These are phyloP conservation scores for Anthracocystis setariae DNA, from an alignment of 1,284 basidiomycete species.

Conservation along the genomic window DNA sequence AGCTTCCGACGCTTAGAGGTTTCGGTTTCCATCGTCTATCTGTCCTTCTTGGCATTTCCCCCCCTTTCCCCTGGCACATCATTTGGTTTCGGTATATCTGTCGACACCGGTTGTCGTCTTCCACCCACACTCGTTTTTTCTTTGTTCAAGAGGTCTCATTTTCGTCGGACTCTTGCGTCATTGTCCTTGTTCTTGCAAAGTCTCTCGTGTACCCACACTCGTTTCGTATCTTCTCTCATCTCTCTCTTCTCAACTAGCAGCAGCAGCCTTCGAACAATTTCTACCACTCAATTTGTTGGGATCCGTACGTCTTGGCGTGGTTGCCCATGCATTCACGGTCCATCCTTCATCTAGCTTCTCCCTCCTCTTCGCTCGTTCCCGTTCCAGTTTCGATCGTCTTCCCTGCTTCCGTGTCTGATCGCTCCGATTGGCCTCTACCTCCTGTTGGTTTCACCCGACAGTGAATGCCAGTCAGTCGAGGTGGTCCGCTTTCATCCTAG, in stretches of 20 bases:
- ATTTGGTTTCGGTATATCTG: constrained; percentile 6
- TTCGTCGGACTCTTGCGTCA: constrained; percentile 17
- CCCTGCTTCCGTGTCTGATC: constrained; percentile 12
- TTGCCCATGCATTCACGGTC: constrained; percentile 3
- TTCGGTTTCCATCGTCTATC: not conserved
- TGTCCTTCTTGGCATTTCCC: constrained; percentile 2
- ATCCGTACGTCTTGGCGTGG: constrained; percentile 11
- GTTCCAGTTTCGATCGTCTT: constrained; percentile 3
- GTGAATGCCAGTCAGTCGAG: constrained; percentile 10
- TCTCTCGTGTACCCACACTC: constrained; percentile 17
- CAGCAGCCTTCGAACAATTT: constrained; percentile 19
- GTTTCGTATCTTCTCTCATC: constrained; percentile 5
- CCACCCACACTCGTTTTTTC: constrained; percentile 13
- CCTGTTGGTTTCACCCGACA: constrained; percentile 2
- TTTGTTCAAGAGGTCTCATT: constrained; percentile 2
- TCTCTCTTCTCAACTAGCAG: constrained; percentile 25
- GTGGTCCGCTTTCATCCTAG: constrained; percentile 19
- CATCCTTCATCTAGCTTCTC: constrained; percentile 16
- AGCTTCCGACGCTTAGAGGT: constrained; percentile 6
- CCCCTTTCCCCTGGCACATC: constrained; percentile 10
- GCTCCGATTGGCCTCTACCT: constrained; percentile 21
- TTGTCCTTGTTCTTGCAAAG: constrained; percentile 13
- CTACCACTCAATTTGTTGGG: constrained; percentile 13
- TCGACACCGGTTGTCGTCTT: constrained; percentile 35
- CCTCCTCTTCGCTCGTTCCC: not conserved